Base-by-base conservation (phyloP, 768 basidiomycete genomes). In the Russula abietina region DNA sequence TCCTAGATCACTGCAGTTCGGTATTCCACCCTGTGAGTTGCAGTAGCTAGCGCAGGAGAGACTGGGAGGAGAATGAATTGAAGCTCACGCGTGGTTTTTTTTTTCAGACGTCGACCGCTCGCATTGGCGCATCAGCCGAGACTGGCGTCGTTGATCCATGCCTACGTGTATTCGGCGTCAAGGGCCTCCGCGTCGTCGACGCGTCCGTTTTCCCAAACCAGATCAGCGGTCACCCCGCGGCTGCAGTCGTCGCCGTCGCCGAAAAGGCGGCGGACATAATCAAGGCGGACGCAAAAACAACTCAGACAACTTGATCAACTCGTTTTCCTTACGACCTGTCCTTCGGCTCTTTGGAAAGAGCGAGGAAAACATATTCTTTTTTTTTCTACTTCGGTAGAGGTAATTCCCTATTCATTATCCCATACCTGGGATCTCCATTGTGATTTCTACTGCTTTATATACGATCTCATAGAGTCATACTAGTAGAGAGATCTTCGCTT, bases 91-190 rank as follows among this genome's bases (percentile, higher is more conserved):
- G 10, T 8, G 10, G 16, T 24, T 16, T 26, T 7, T 22, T 32
- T 49, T 19, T 50, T 3, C 52, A 64, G 61, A 64, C 57, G 48
- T 64, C 65, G 33, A 66, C 65, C 5, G 63, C 63, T 19, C 62
- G 62, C 19, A 56, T 66, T 5, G 54, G 64, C 16, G 39, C 63
- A 19, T 59, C 57, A 7, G 30, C 62, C 4, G 48, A 59, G 33
- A 59, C 48, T 10, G 80, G 80, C 36, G 78, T 79, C 16, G 78
- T 81, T 61, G 77, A 77, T 63, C 71, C 75, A 43, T 68, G 72
- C 39, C 64, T 77, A 22, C 65, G 71, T 10, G 80, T 80, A 0
- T 76, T 80, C 65, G 79, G 80, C n/a, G 71, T 76, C n/a, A 54
- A 64, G 48, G 77, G 77, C 65, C 67, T 81, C 28, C 72, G 79